These are phyloP conservation scores for Neoascochyta sp. DNA, from an alignment of 2,329 filamentous ascomycete species.

Conservation along the genomic window DNA sequence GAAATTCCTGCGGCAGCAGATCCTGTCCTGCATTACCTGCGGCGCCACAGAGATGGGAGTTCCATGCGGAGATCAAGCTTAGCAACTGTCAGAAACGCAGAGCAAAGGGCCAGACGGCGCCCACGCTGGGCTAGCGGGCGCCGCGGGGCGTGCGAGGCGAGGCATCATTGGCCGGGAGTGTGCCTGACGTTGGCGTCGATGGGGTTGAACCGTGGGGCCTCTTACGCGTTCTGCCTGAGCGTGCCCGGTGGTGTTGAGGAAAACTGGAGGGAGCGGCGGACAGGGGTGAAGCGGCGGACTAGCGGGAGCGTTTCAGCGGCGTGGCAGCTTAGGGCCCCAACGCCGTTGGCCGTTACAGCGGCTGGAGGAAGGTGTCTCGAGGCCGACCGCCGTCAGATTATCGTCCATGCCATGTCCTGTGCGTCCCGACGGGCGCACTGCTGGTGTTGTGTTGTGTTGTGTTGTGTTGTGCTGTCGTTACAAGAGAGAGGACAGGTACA, in stretches of 20 bases:
- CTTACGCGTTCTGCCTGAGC: slow-evolving; percentile 34
- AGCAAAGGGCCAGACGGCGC: no score
- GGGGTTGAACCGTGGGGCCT: slow-evolving; percentile 19
- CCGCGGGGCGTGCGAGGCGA: slow-evolving; percentile 4
- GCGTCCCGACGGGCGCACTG: no score
- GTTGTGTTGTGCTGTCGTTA: no score
- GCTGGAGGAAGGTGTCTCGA: no score
- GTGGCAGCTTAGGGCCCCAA: no score
- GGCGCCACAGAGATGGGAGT: slow-evolving; percentile 12
- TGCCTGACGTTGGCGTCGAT: slow-evolving; percentile 14
- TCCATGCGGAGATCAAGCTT: slow-evolving; percentile 10
- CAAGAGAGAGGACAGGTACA: no score
- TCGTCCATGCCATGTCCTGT: no score
- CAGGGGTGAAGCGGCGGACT: slow-evolving; percentile 16
- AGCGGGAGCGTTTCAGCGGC: slow-evolving; percentile 21
- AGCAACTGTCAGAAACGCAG: slow-evolving; percentile 9
- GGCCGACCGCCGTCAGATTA: no score
- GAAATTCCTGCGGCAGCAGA: slow-evolving; percentile 13
- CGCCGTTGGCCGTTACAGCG: no score
- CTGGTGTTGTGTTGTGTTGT: no score
- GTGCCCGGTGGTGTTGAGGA: slow-evolving; percentile 20
- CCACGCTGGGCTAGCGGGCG: no score
- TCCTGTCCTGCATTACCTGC: slow-evolving; percentile 7
- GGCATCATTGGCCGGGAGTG: slow-evolving; percentile 18
- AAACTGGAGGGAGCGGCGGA: slow-evolving; percentile 26